A percentile compares a stretch with the other conserved stretches of the same genome.
Conservation (phyloP, 2,329 filamentous ascomycete species). For the Neofusicoccum parvum region DNA sequence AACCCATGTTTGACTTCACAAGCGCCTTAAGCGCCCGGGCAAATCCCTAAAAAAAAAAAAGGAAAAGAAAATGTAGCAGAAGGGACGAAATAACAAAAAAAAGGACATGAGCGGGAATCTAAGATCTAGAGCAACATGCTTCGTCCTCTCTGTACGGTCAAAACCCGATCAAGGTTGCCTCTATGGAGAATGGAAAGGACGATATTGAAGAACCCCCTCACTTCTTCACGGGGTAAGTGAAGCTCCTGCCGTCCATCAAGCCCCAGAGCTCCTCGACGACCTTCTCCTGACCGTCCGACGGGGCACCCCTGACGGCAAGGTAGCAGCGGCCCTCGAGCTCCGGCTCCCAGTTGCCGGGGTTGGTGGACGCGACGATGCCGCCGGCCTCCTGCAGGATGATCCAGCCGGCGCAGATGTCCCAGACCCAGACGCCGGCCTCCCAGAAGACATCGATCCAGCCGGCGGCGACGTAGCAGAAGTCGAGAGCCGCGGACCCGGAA, state of each 20-base stretch:
- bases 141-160: too few species aligned
- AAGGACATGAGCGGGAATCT: too few species aligned
- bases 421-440: conserved; percentile 40
- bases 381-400: conserved; percentile 42
- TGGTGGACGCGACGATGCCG: conserved; percentile 38
- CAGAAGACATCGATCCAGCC: conserved; percentile 40
- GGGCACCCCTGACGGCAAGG: conserved; percentile 36
- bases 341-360: conserved; percentile 40
- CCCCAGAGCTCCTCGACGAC: conserved; percentile 40
- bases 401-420: conserved; percentile 43
- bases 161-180: too few species aligned
- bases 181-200: too few species aligned
- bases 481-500: conserved; percentile 39
- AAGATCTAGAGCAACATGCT: too few species aligned
- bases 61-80: too few species aligned
- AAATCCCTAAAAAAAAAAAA: too few species aligned
- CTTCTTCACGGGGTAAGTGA: conserved; percentile 28
- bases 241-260: conserved; percentile 37
- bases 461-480: conserved; percentile 43
- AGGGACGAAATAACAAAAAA: too few species aligned
- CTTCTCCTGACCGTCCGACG: conserved; percentile 32
- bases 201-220: not conserved
- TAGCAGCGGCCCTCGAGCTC: conserved; percentile 38
- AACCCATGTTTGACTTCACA: too few species aligned
- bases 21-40: too few species aligned